These are phyloP conservation scores for Hirschfeldia incana DNA, from an alignment of 345 rosid genomes.

Conservation along the genomic window DNA sequence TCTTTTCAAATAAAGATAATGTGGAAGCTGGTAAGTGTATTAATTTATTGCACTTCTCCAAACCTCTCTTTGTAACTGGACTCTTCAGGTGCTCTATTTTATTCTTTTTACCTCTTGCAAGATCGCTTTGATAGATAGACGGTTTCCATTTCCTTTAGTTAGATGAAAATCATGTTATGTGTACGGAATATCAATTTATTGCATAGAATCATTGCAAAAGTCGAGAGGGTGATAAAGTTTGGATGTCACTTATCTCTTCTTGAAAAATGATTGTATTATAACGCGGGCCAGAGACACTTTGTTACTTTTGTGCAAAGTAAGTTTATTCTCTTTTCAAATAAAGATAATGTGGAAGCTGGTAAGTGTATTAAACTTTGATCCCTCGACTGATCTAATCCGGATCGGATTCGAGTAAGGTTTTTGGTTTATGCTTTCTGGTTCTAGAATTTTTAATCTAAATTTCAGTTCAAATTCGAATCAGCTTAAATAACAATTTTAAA, in stretches of 20 bases:
- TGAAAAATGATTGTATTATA: constrained; percentile 12
- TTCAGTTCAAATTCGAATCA: no score
- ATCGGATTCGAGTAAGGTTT: no score
- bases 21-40: not conserved
- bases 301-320: constrained; percentile 12
- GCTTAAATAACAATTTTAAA: not conserved
- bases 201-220: constrained; percentile 12
- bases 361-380: constrained; percentile 1
- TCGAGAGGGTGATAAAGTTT: not conserved
- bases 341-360: not conserved
- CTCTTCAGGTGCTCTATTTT: constrained; percentile 54
- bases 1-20: not conserved
- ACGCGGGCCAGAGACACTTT: constrained; percentile 21
- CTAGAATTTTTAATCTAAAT: not conserved
- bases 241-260: constrained; percentile 5
- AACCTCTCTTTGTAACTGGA: constrained; percentile 64
- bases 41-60: constrained; percentile 52
- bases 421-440: not conserved
- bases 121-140: not conserved
- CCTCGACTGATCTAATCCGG: not conserved
- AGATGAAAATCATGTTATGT: not conserved
- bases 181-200: not conserved
- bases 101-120: not conserved
- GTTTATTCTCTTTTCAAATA: not conserved
- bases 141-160: not conserved